Evolutionary conservation across 1,284 basidiomycete species (phyloP), one percentile per base, ranked within the genome.

Genomic region (Schizophyllum commune): DNA sequence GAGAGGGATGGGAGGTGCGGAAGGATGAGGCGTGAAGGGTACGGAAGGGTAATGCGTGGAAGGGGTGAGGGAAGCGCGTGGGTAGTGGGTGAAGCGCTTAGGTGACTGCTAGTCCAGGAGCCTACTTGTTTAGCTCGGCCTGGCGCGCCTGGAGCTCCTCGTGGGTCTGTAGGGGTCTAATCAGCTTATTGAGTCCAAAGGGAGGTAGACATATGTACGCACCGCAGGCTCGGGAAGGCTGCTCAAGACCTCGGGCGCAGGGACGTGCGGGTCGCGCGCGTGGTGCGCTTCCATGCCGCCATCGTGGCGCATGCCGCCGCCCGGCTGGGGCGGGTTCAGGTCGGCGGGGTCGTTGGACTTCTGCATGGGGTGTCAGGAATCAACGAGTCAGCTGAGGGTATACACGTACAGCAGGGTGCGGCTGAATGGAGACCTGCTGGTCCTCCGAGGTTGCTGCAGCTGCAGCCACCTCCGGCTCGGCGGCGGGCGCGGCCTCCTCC

Each of bases 121-220:
- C 17, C 17, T 47, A 47, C 61, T 71, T 68, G 66, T 74, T 74
- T 19, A 75, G 64, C 61, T 72, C 70, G 9, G 68, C 69, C 53
- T 68, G 64, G 47, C 64, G 63, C 9, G 66, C 67, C 56, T 93
- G 79, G 88, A 92, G 68, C 82, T 94, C 61, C 89, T 95, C 76
- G 86, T 68, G 68, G 54, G 65, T 67, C 73, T 74, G 59, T 9
- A 58, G 52, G 39, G 47, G 22, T 6, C 34, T 4, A 32, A 52
- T 56, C 11, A 17, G 17, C 39, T 21, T 22, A 47, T 21, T 15
- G 33, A 9, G 1, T 55, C 20, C 51, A 15, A 59, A 34, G 33
- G 51, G 54, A 6, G 17, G 55, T 21, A 52, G 11, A 51, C 54
- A 60, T 66, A 60, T 62, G 55, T 4, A 64, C 69, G 21, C 56